A percentile compares a stretch with the other conserved stretches of the same genome.
These are phyloP conservation scores for Hericium rajendrae DNA, from an alignment of 768 basidiomycete genomes.

Conservation along the genomic window DNA sequence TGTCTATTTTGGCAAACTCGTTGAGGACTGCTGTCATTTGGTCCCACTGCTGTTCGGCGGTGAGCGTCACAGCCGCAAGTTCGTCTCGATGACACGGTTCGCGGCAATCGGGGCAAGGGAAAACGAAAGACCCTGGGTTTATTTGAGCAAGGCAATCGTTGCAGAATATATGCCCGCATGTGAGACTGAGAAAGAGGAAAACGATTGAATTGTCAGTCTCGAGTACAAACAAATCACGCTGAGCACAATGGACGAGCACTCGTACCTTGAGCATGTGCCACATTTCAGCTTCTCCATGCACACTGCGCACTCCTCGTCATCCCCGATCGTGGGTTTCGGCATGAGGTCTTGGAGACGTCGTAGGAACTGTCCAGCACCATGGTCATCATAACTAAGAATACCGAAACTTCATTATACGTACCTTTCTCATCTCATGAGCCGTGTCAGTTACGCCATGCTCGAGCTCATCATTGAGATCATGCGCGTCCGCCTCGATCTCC, in stretches of 20 bases:
- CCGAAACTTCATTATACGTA: conserved; percentile 5
- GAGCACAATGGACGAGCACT: background rate
- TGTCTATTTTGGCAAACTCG: conserved; percentile 30
- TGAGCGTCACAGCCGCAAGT: conserved; percentile 26
- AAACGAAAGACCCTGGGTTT: conserved; percentile 18
- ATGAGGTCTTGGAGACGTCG: conserved; percentile 31
- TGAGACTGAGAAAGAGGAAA: conserved; percentile 21
- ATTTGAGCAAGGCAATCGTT: conserved; percentile 26
- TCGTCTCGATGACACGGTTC: conserved; percentile 20
- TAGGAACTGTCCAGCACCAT: conserved; percentile 9
- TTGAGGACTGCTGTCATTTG: conserved; percentile 29
- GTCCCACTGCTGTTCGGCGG: conserved; percentile 36
- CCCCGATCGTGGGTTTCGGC: conserved; percentile 25
- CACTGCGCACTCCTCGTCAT: conserved; percentile 29
- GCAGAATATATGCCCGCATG: conserved; percentile 37
- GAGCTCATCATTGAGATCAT: conserved; percentile 25
- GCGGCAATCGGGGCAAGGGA: conserved; percentile 32
- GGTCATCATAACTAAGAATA: background rate
- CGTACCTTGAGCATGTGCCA: conserved; percentile 28
- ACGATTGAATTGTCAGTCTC: background rate
- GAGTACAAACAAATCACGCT: background rate
- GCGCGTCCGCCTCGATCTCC: conserved; percentile 28
- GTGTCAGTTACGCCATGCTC: conserved; percentile 25
- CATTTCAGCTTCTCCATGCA: conserved; percentile 27
- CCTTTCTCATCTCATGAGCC: conserved; percentile 33